A percentile compares a stretch with the other conserved stretches of the same genome.
These are phyloP conservation scores for Suillus fuscotomentosus DNA, from an alignment of 768 basidiomycete genomes.

Conservation along the genomic window DNA sequence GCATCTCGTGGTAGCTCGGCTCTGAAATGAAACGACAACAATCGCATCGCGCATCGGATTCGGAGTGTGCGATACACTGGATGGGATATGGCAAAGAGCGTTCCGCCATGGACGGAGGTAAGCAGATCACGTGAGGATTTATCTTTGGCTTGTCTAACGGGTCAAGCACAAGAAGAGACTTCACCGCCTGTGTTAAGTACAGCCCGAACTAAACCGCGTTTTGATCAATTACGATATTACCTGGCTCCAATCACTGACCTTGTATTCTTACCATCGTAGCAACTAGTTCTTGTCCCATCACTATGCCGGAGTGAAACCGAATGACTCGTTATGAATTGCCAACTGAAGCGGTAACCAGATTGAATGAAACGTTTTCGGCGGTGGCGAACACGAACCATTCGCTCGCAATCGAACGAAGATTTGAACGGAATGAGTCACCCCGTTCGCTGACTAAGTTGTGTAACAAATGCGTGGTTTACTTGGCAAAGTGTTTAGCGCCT, in stretches of 20 bases:
- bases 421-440: background rate
- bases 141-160: conserved; percentile 13
- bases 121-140: conserved; percentile 3
- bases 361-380: background rate
- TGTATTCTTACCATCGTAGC: conserved; percentile 1
- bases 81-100: conserved; percentile 6
- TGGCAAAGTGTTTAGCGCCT: too few relatives aligned
- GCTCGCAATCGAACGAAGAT: too few relatives aligned
- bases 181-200: conserved; percentile 12
- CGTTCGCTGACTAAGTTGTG: background rate
- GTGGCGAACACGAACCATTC: background rate
- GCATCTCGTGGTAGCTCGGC: conserved; percentile 18
- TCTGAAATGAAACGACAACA: conserved; percentile 11
- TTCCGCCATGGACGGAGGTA: conserved; percentile 23
- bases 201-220: background rate
- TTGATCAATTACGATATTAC: background rate
- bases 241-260: background rate
- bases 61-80: conserved; percentile 8
- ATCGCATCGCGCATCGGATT: background rate
- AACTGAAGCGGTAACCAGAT: background rate
- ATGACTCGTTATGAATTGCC: too few relatives aligned
- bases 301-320: background rate
- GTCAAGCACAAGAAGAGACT: conserved; percentile 1
- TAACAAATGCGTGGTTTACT: too few relatives aligned
- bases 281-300: background rate